phyloP scores from a whole-genome alignment of 2,329 filamentous ascomycete genomes.

The Colletotrichum cordylinicola region DNA sequence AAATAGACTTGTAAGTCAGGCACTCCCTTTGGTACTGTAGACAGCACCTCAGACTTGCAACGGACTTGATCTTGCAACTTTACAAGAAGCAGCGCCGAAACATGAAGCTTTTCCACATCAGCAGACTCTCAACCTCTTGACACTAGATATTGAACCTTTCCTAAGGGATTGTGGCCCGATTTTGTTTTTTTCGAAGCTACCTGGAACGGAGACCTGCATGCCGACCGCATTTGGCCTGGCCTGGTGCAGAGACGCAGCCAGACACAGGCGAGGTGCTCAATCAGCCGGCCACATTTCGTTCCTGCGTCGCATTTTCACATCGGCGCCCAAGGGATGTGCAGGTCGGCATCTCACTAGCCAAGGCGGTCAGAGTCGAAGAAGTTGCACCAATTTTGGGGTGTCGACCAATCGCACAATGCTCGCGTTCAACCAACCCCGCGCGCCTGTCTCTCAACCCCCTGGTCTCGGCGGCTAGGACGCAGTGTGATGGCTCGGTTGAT shows the following conservation, averaged over 20 bases:
- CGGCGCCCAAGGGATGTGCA: neutral
- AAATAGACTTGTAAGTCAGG: neutral
- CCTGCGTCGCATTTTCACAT: conserved; percentile 6
- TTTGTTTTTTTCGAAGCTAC: neutral
- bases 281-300: neutral
- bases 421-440: conserved; percentile 21
- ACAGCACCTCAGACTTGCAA: neutral
- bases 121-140: neutral
- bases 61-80: neutral
- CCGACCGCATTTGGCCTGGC: neutral
- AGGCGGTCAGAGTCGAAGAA: conserved; percentile 4
- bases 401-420: conserved; percentile 10
- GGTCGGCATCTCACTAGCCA: neutral
- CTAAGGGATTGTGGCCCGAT: neutral
- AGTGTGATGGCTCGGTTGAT: conserved; percentile 36
- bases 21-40: neutral
- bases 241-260: neutral
- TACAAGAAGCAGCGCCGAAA: neutral
- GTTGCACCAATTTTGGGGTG: neutral
- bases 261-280: neutral
- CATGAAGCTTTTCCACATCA: neutral
- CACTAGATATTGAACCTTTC: neutral
- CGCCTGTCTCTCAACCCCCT: conserved; percentile 19
- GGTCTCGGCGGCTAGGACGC: conserved; percentile 29
- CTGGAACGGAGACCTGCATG: neutral